These are phyloP conservation scores for Penicillium sp. DNA, from an alignment of 2,329 filamentous ascomycete genomes.

Conservation along the genomic window DNA sequence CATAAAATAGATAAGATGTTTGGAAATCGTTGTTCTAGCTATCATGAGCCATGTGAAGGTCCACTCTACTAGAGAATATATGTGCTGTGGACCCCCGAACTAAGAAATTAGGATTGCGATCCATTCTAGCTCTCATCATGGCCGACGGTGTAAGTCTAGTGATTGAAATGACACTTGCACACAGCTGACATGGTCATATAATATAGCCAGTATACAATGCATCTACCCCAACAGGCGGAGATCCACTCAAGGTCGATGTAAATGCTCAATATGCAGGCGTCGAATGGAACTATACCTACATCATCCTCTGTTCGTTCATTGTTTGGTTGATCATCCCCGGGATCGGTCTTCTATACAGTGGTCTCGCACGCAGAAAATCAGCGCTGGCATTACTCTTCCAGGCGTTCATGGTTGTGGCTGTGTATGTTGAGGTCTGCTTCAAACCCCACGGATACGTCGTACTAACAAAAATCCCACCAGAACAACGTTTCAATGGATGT, in stretches of 20 bases:
- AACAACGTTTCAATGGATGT: slow-evolving; percentile 58
- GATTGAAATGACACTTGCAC: background rate
- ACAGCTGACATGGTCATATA: slow-evolving; percentile 8
- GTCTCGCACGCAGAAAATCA: slow-evolving; percentile 62
- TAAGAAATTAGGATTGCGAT: background rate
- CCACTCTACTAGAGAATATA: background rate
- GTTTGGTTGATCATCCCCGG: slow-evolving; percentile 68
- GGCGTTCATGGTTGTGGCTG: slow-evolving; percentile 57
- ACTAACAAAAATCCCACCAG: slow-evolving; percentile 11
- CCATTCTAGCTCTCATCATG: slow-evolving; percentile 6
- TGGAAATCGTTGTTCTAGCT: background rate
- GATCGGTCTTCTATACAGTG: slow-evolving; percentile 65
- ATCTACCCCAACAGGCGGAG: slow-evolving; percentile 53
- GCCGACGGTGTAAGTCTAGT: slow-evolving; percentile 10
- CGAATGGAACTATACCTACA: slow-evolving; percentile 63
- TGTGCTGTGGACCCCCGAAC: slow-evolving; percentile 1
- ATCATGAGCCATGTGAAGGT: background rate
- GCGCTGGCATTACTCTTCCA: slow-evolving; percentile 64
- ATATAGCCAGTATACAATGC: slow-evolving; percentile 37
- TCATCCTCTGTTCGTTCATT: slow-evolving; percentile 57
- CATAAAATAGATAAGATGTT: slow-evolving; percentile 2
- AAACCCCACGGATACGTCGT: background rate
- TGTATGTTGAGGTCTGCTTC: slow-evolving; percentile 37
- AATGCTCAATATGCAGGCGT: slow-evolving; percentile 59
- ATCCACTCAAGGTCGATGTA: slow-evolving; percentile 55